Percentiles rank a stretch among this genome's conserved stretches.
Evolutionary conservation across 331 rosid genomes (phyloP).

Genomic region (Malus hybrid): DNA sequence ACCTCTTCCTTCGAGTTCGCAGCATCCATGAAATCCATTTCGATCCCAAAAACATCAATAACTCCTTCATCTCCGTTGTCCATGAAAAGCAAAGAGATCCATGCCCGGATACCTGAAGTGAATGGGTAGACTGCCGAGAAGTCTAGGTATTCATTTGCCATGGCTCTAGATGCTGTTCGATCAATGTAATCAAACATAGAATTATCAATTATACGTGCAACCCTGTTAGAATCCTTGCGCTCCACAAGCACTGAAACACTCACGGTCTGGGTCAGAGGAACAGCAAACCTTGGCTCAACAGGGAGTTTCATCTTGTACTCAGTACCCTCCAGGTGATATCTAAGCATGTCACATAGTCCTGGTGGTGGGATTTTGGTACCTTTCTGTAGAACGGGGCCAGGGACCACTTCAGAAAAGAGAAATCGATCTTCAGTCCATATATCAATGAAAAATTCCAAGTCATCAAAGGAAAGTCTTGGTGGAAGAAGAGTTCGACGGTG

Average conservation of each 20-base stretch:
- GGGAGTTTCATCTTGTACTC: constrained; percentile 72
- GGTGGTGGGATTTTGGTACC: constrained; percentile 44
- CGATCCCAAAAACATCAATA: constrained; percentile 72
- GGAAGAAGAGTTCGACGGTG: constrained; percentile 48
- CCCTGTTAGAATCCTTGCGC: constrained; percentile 63
- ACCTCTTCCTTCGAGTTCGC: constrained; percentile 82
- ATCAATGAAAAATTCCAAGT: constrained; percentile 74
- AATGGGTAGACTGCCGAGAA: constrained; percentile 64
- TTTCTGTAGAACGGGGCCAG: constrained; percentile 49
- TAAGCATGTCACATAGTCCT: constrained; percentile 48
- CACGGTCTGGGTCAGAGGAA: constrained; percentile 49
- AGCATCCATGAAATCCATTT: constrained; percentile 84
- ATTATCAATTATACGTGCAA: constrained; percentile 56
- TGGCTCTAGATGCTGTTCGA: constrained; percentile 56
- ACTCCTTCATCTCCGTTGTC: constrained; percentile 51
- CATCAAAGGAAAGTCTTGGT: constrained; percentile 64
- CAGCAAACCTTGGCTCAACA: constrained; percentile 59
- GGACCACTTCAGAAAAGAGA: constrained; percentile 64
- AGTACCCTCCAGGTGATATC: constrained; percentile 39
- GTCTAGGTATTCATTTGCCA: constrained; percentile 80
- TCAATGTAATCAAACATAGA: constrained; percentile 70
- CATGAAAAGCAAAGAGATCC: constrained; percentile 84
- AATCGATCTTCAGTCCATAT: constrained; percentile 52
- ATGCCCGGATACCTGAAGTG: constrained; percentile 58
- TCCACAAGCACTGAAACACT: constrained; percentile 69